These are phyloP conservation scores for Suhomyces faveliae DNA, from an alignment of 805 yeast genomes.

Conservation along the genomic window DNA sequence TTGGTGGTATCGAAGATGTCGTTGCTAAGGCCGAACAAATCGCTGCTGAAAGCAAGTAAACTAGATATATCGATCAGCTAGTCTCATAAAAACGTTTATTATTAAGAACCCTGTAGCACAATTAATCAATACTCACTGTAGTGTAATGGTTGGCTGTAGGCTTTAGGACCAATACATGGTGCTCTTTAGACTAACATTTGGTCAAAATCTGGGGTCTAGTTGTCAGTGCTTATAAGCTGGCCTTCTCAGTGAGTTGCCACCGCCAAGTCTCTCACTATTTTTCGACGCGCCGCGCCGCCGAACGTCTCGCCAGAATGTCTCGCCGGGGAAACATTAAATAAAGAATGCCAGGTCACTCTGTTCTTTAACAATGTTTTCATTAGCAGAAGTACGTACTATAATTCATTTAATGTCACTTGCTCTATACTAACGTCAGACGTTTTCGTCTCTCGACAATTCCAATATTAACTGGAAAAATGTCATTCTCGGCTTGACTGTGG, in stretches of 20 bases:
- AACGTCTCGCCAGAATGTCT: not conserved
- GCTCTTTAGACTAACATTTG: no score
- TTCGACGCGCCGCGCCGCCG: not conserved
- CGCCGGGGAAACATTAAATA: no score
- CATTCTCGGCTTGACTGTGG: conserved; percentile 70
- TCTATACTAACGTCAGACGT: conserved; percentile 28
- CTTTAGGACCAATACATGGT: no score
- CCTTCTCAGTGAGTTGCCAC: no score
- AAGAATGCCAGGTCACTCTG: not conserved
- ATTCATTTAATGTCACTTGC: not conserved
- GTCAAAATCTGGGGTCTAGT: no score
- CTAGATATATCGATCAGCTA: not conserved
- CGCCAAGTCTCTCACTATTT: not conserved
- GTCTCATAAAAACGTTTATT: conserved; percentile 7
- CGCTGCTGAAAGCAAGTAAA: conserved; percentile 85
- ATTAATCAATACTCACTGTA: no score
- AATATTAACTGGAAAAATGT: conserved; percentile 77
- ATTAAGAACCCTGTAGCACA: not conserved
- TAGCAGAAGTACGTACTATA: conserved; percentile 23
- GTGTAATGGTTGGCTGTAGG: no score
- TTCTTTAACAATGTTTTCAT: conserved; percentile 20
- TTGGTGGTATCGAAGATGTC: conserved; percentile 99
- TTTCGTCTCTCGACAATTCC: conserved; percentile 60
- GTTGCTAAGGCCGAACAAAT: conserved; percentile 98
- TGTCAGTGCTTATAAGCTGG: no score